Percentiles rank a stretch among this genome's conserved stretches.
These are phyloP conservation scores for Boletellus emodensis DNA, from an alignment of 768 basidiomycete species.

Conservation along the genomic window DNA sequence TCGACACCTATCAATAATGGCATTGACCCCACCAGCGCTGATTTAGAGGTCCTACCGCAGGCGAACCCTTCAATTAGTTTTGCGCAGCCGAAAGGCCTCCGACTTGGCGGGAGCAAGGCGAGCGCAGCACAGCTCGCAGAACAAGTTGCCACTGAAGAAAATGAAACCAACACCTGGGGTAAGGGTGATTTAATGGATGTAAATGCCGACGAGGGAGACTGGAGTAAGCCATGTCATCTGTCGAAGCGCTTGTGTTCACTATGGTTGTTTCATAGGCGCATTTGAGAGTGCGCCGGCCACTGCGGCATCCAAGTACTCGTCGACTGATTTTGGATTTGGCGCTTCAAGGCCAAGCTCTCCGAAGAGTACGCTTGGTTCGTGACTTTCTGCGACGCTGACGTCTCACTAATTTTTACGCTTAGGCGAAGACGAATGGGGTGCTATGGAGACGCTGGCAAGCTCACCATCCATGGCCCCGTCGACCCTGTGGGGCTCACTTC, in stretches of 20 bases:
- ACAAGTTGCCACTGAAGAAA: conserved; percentile 41
- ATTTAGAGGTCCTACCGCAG: not conserved
- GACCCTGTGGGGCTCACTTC: conserved; percentile 17
- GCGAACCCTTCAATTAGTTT: conserved; percentile 13
- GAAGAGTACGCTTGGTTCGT: conserved; percentile 4
- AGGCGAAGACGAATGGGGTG: conserved; percentile 22
- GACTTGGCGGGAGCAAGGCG: conserved; percentile 58
- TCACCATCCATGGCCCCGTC: conserved; percentile 2
- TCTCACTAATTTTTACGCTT: not conserved
- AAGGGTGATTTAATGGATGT: conserved; percentile 86
- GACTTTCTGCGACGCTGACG: not conserved
- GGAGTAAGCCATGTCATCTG: conserved; percentile 59
- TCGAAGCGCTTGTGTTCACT: not conserved
- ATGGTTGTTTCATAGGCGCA: conserved; percentile 48
- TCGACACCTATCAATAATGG: conserved; percentile 31
- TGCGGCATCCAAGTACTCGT: conserved; percentile 22
- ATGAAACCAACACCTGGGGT: conserved; percentile 60
- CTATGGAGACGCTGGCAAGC: conserved; percentile 9
- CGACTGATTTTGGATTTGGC: conserved; percentile 26
- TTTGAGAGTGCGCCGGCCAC: conserved; percentile 58
- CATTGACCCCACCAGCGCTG: not conserved
- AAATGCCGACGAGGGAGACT: conserved; percentile 89
- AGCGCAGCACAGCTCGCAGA: conserved; percentile 53
- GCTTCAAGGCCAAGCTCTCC: conserved; percentile 11
- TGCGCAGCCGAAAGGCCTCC: conserved; percentile 56